These are phyloP conservation scores for Nadsonia commutata DNA, from an alignment of 1,139 yeast species.

Conservation along the genomic window DNA sequence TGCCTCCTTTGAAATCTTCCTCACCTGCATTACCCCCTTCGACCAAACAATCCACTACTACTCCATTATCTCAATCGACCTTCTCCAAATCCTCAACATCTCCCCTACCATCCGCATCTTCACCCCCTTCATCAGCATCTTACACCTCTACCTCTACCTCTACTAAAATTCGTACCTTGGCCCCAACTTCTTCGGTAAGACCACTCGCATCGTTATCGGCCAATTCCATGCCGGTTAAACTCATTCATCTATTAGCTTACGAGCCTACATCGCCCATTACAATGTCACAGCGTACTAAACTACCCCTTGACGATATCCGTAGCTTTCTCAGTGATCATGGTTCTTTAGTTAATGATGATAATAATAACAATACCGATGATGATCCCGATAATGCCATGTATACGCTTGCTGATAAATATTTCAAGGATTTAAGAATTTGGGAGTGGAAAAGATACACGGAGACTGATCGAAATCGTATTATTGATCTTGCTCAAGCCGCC, in stretches of 20 bases:
- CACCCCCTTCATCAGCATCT: constrained; percentile 6
- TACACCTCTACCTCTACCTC: constrained; percentile 4
- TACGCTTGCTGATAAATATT: constrained; percentile 18
- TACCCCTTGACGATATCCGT: constrained; percentile 17
- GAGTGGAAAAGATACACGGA: constrained; percentile 25
- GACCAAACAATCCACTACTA: background rate
- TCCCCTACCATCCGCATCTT: constrained; percentile 6
- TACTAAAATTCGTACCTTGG: constrained; percentile 3
- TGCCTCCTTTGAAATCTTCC: background rate
- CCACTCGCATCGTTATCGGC: constrained; percentile 7
- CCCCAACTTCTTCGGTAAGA: constrained; percentile 6
- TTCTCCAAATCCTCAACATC: constrained; percentile 5
- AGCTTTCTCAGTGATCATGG: constrained; percentile 19
- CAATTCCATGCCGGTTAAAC: constrained; percentile 17
- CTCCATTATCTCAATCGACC: background rate
- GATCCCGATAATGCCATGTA: constrained; percentile 8
- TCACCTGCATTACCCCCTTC: background rate
- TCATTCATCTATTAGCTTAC: constrained; percentile 25
- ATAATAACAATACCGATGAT: constrained; percentile 1
- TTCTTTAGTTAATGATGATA: constrained; percentile 6
- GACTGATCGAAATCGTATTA: constrained; percentile 20
- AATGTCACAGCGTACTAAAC: constrained; percentile 20
- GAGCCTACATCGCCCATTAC: constrained; percentile 15
- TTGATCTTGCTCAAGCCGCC: constrained; percentile 18
- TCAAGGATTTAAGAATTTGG: constrained; percentile 23